Conservation (phyloP, 768 basidiomycete genomes). For the Amanita subjunquillea region DNA sequence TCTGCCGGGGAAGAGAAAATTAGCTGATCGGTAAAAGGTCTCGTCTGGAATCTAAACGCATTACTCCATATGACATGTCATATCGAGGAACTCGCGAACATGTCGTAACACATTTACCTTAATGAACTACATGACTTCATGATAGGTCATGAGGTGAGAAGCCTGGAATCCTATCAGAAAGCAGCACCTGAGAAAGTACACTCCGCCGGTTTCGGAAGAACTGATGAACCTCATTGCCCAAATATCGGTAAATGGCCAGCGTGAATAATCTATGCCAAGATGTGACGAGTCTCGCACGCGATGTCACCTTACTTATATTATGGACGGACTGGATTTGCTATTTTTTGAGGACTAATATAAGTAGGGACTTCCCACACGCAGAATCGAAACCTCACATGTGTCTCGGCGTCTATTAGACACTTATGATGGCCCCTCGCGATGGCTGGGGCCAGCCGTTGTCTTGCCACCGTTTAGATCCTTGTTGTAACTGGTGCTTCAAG, state of each 20-base stretch:
- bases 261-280: not conserved
- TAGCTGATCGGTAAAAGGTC: slow-evolving; percentile 12
- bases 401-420: not conserved
- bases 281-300: not conserved
- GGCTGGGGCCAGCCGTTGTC: not conserved
- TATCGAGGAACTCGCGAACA: slow-evolving; percentile 8
- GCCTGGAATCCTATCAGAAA: not conserved
- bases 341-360: too few species aligned
- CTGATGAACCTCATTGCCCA: not conserved
- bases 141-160: slow-evolving; percentile 1
- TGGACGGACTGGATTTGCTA: not conserved
- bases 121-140: slow-evolving; percentile 3
- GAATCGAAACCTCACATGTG: not conserved
- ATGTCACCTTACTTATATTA: not conserved
- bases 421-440: not conserved
- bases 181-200: not conserved
- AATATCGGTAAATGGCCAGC: not conserved
- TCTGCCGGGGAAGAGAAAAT: slow-evolving; percentile 16
- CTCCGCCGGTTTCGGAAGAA: slow-evolving; percentile 12
- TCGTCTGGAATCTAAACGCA: not conserved
- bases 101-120: slow-evolving; percentile 13
- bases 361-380: not conserved
- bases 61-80: slow-evolving; percentile 7
- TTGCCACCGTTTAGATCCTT: not conserved
- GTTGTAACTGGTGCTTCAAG: not conserved